Evolutionary conservation across 768 basidiomycete species (phyloP).

Genomic region (Collybia mongolica): DNA sequence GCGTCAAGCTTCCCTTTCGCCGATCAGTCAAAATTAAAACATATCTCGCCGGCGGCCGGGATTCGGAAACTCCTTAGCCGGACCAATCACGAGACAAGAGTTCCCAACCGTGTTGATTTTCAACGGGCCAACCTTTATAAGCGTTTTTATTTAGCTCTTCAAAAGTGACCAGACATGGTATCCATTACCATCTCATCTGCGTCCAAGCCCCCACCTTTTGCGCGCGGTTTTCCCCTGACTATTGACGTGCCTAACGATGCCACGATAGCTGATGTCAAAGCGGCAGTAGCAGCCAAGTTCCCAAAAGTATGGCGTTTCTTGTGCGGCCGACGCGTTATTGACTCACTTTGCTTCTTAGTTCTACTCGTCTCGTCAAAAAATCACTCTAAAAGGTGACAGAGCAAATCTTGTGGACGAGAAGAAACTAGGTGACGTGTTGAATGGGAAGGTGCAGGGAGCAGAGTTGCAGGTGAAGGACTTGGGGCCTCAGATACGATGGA

Average conservation of each 20-base stretch:
- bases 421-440: constrained; percentile 48
- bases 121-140: no score
- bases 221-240: constrained; percentile 49
- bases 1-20: no score
- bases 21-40: no score
- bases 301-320: constrained; percentile 32
- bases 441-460: constrained; percentile 55
- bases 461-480: constrained; percentile 84
- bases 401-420: constrained; percentile 63
- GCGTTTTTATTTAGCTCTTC: no score
- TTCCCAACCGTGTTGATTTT: no score
- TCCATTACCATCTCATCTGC: constrained; percentile 52
- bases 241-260: constrained; percentile 48
- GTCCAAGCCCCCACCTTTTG: constrained; percentile 43
- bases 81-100: no score
- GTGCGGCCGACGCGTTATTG: no score
- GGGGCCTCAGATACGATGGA: constrained; percentile 88
- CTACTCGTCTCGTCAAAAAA: constrained; percentile 67
- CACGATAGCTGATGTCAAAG: constrained; percentile 71
- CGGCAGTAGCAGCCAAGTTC: constrained; percentile 45
- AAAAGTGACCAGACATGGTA: constrained; percentile 23
- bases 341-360: constrained; percentile 45
- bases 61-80: no score
- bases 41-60: no score
- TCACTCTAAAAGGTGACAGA: constrained; percentile 62